Evolutionary conservation across 148 eudicot species (phyloP).

Genomic region (Amaranthus palmeri): DNA sequence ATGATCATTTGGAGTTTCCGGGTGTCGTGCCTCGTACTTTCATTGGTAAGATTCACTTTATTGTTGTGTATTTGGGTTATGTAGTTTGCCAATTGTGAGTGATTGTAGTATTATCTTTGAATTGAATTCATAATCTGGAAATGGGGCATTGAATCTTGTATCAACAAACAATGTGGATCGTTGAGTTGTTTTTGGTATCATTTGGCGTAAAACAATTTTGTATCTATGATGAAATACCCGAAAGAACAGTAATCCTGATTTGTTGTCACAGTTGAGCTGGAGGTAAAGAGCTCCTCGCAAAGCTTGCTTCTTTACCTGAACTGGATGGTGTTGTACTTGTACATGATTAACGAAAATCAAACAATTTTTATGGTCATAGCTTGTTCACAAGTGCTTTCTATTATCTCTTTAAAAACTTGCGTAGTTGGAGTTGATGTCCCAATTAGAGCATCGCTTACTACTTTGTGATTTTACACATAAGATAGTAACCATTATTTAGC

Average conservation of each 20-base stretch:
- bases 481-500: background rate
- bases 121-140: background rate
- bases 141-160: too few relatives aligned
- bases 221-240: background rate
- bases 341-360: background rate
- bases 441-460: background rate
- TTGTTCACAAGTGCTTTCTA: background rate
- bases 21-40: conserved; percentile 98
- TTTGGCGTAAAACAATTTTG: background rate
- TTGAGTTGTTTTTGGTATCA: too few relatives aligned
- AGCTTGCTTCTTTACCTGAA: background rate
- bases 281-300: background rate
- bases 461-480: background rate
- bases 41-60: conserved; percentile 43
- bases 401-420: background rate
- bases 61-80: background rate
- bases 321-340: background rate
- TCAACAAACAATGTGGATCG: too few relatives aligned
- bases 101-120: background rate
- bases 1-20: conserved; percentile 98
- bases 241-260: background rate
- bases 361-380: background rate
- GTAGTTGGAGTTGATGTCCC: background rate
- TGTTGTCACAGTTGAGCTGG: background rate
- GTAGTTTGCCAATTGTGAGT: background rate